phyloP scores from a whole-genome alignment of 805 yeast genomes.

The Kuraishia capsulata region DNA sequence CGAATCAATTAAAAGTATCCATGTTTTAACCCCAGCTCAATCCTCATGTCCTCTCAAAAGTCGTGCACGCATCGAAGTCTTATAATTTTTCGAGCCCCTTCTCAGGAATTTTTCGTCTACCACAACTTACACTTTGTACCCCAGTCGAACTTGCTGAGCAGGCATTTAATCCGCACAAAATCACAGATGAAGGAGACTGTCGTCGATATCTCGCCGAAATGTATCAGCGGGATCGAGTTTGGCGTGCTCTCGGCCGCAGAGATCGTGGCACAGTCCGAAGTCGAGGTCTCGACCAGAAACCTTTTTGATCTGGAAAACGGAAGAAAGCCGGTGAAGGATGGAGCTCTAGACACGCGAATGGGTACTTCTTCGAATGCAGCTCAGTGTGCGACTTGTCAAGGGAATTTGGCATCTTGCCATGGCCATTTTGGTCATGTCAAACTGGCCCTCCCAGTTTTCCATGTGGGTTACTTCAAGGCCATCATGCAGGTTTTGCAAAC shows the following conservation, averaged over 20 bases:
- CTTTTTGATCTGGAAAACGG: constrained; percentile 87
- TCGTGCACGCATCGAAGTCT: too few species aligned
- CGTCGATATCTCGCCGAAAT: constrained; percentile 80
- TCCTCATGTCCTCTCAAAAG: too few species aligned
- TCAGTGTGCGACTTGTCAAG: constrained; percentile 88
- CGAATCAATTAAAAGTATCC: too few species aligned
- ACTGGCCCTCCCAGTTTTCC: constrained; percentile 92
- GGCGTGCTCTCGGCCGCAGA: constrained; percentile 90
- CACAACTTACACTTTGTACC: too few species aligned
- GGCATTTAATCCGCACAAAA: too few species aligned
- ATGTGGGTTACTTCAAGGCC: constrained; percentile 93
- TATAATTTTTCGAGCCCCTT: too few species aligned
- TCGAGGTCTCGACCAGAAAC: constrained; percentile 86
- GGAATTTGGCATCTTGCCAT: constrained; percentile 87
- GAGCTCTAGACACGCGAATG: constrained; percentile 90
- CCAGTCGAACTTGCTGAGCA: too few species aligned
- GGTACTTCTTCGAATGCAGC: constrained; percentile 85
- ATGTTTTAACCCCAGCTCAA: too few species aligned
- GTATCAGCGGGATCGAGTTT: constrained; percentile 83
- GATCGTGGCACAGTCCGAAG: constrained; percentile 88
- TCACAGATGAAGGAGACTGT: constrained; percentile 35
- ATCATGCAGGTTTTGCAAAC: constrained; percentile 82
- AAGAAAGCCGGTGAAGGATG: constrained; percentile 68
- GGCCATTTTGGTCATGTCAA: constrained; percentile 97
- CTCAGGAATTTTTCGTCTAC: too few species aligned